Conservation (phyloP, 2,329 filamentous ascomycete species). For the Xylariales sp. region DNA sequence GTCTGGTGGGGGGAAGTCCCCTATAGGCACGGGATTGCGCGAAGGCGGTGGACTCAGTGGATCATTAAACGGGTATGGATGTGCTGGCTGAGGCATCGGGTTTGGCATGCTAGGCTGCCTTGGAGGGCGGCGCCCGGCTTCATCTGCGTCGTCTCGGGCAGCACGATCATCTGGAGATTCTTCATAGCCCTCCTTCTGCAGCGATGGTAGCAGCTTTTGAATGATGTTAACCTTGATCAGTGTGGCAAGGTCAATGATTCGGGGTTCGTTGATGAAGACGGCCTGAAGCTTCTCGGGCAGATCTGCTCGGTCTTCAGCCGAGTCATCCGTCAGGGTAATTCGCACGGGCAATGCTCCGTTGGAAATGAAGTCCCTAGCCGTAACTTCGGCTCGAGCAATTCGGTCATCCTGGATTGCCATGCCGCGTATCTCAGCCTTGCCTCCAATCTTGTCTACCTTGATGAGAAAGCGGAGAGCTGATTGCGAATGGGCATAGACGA, state of each 20-base stretch:
- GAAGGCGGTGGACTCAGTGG: slow-evolving; percentile 59
- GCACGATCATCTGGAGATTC: slow-evolving; percentile 44
- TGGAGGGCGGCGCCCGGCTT: slow-evolving; percentile 35
- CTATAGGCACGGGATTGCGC: slow-evolving; percentile 61
- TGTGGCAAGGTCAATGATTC: slow-evolving; percentile 63
- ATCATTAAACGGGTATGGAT: slow-evolving; percentile 64
- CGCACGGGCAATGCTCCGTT: slow-evolving; percentile 51
- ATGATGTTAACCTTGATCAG: slow-evolving; percentile 76
- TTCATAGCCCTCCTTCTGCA: slow-evolving; percentile 76
- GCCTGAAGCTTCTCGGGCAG: slow-evolving; percentile 46
- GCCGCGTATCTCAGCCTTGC: slow-evolving; percentile 78
- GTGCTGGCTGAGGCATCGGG: slow-evolving; percentile 53
- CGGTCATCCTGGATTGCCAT: slow-evolving; percentile 76
- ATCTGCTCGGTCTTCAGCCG: slow-evolving; percentile 45
- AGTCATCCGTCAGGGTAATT: slow-evolving; percentile 42
- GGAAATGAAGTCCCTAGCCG: slow-evolving; percentile 70
- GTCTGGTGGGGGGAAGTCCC: slow-evolving; percentile 77
- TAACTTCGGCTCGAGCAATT: slow-evolving; percentile 73
- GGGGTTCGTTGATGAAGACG: slow-evolving; percentile 69
- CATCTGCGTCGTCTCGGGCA: slow-evolving; percentile 35
- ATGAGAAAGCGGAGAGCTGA: slow-evolving; percentile 81
- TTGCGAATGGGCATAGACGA: slow-evolving; percentile 82
- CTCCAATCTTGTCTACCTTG: slow-evolving; percentile 76
- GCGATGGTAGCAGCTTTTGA: slow-evolving; percentile 73
- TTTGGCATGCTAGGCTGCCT: slow-evolving; percentile 41